Conservation (phyloP, 1,284 basidiomycete species). For the Chalciporus sp. region DNA sequence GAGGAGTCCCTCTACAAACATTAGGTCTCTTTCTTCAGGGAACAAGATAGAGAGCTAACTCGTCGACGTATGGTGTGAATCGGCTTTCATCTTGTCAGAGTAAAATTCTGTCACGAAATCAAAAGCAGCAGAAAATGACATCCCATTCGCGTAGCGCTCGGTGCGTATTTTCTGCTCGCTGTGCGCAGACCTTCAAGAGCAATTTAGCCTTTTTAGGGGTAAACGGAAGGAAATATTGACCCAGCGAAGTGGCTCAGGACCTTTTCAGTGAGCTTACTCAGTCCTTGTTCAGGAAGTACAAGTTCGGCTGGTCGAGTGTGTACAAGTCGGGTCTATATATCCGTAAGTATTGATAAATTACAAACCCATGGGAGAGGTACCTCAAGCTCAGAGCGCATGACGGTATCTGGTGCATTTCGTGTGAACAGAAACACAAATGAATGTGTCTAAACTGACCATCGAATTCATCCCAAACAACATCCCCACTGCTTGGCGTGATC, state of each 20-base stretch:
- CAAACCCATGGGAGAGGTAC: conserved; percentile 36
- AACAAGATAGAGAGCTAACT: conserved; percentile 35
- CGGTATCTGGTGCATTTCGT: conserved; percentile 53
- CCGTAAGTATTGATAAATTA: conserved; percentile 3
- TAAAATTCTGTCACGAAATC: conserved; percentile 76
- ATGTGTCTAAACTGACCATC: conserved; percentile 50
- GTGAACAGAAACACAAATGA: conserved; percentile 16
- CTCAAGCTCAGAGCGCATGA: conserved; percentile 88
- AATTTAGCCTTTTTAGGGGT: conserved; percentile 11
- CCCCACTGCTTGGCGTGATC: conserved; percentile 86
- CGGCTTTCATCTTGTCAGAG: conserved; percentile 48
- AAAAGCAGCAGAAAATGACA: conserved; percentile 76
- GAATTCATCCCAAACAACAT: conserved; percentile 92
- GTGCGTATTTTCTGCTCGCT: conserved; percentile 55
- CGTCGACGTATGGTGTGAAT: conserved; percentile 51
- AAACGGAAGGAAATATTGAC: conserved; percentile 38
- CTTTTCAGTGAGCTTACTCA: conserved; percentile 79
- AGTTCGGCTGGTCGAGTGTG: conserved; percentile 87
- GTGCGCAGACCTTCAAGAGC: conserved; percentile 41
- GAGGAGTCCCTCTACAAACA: conserved; percentile 51
- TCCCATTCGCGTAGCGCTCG: conserved; percentile 62
- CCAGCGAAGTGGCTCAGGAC: conserved; percentile 73
- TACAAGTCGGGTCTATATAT: conserved; percentile 71
- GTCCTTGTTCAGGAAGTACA: conserved; percentile 59
- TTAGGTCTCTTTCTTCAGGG: not conserved